Conservation (phyloP, 345 rosid genomes). For the Lepidium aucheri region DNA sequence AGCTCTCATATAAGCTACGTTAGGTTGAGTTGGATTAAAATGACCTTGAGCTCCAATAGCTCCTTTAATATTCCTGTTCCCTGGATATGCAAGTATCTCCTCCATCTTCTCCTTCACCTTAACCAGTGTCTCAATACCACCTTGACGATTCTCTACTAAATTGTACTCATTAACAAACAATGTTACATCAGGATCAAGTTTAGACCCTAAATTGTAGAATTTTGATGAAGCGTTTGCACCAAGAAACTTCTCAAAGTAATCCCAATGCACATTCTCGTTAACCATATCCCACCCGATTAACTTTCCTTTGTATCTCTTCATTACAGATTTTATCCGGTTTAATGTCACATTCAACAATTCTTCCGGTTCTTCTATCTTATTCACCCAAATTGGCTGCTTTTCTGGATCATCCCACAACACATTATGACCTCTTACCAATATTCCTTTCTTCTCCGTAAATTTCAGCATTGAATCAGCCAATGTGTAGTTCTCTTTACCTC, state of each 20-base stretch:
- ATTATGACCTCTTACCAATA: constrained; percentile 70
- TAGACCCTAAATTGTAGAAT: constrained; percentile 34
- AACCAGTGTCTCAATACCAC: constrained; percentile 20
- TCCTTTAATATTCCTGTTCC: constrained; percentile 29
- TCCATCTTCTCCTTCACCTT: constrained; percentile 39
- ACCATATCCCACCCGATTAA: constrained; percentile 80
- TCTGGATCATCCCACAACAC: constrained; percentile 65
- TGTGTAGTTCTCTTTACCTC: constrained; percentile 59
- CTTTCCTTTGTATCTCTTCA: constrained; percentile 55
- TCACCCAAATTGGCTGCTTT: constrained; percentile 67
- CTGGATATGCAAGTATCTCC: constrained; percentile 47
- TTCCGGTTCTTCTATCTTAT: constrained; percentile 26
- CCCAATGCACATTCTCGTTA: constrained; percentile 76
- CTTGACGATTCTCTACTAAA: constrained; percentile 45
- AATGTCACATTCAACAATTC: constrained; percentile 39
- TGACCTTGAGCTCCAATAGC: constrained; percentile 82
- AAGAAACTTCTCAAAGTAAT: constrained; percentile 62
- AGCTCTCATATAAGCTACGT: constrained; percentile 71
- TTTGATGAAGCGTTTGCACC: constrained; percentile 50
- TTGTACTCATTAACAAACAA: constrained; percentile 79
- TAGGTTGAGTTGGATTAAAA: constrained; percentile 44
- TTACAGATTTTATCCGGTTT: constrained; percentile 52
- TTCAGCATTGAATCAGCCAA: constrained; percentile 56
- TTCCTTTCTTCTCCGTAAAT: constrained; percentile 35
- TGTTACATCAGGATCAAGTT: constrained; percentile 44